A percentile compares a stretch with the other conserved stretches of the same genome.
phyloP scores from a whole-genome alignment of 371 early-diverging fungal species.

The Lichtheimia corymbifera region DNA sequence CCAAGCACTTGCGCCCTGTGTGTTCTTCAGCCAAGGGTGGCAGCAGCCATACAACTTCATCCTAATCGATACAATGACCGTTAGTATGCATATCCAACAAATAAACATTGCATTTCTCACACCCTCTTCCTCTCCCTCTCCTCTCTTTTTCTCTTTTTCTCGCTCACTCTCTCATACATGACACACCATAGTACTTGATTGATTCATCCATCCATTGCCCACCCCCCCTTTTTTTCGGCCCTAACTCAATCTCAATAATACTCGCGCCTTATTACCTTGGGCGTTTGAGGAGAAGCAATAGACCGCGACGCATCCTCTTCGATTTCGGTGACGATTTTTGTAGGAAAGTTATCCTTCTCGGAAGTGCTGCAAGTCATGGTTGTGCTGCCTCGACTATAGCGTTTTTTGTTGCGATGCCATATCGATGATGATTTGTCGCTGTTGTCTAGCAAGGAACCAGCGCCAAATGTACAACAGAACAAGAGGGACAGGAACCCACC shows the following conservation, averaged over 20 bases:
- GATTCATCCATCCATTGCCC: background rate
- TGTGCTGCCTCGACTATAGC: conserved; percentile 7
- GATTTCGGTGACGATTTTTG: background rate
- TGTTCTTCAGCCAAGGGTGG: conserved; percentile 45
- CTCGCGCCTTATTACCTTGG: conserved; percentile 8
- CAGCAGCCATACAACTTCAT: conserved; percentile 33
- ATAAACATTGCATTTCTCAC: background rate
- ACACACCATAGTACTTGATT: background rate
- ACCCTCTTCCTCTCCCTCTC: too few species aligned
- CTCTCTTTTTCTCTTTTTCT: too few species aligned
- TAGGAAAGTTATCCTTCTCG: conserved; percentile 1
- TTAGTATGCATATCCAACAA: conserved; percentile 6
- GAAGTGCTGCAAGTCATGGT: background rate
- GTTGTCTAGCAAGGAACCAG: conserved; percentile 17
- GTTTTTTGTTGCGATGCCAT: conserved; percentile 3
- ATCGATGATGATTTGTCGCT: conserved; percentile 12
- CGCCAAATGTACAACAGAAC: conserved; percentile 24
- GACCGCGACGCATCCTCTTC: conserved; percentile 11
- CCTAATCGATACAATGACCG: conserved; percentile 11
- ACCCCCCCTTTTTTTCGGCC: background rate
- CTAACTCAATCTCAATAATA: too few species aligned
- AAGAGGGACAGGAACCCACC: conserved; percentile 23
- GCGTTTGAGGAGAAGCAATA: conserved; percentile 10
- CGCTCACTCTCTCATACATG: background rate
- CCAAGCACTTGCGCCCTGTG: conserved; percentile 51